These are phyloP conservation scores for Tylopilus felleus DNA, from an alignment of 768 basidiomycete species.

Conservation along the genomic window DNA sequence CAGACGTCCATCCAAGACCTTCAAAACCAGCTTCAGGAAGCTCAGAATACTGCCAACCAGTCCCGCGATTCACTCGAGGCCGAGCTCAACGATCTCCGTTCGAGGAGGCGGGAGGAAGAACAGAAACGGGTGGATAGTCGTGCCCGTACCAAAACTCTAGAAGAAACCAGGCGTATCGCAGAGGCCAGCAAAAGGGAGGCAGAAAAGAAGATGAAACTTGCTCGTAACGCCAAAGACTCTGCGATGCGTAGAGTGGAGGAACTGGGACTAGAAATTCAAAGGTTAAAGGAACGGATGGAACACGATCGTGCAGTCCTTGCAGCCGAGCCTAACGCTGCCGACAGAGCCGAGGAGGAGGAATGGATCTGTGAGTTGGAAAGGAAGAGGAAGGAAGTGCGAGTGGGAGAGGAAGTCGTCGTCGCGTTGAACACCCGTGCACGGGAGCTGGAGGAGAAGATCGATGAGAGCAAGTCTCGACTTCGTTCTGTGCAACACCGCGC, in stretches of 20 bases:
- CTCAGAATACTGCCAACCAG: constrained; percentile 51
- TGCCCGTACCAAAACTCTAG: constrained; percentile 76
- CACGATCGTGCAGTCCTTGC: constrained; percentile 54
- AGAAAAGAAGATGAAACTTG: constrained; percentile 81
- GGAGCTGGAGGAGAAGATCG: constrained; percentile 70
- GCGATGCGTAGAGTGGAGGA: constrained; percentile 54
- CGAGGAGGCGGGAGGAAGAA: constrained; percentile 82
- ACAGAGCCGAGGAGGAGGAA: constrained; percentile 45
- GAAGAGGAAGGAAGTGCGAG: constrained; percentile 53
- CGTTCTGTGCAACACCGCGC: constrained; percentile 55
- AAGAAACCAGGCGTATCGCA: constrained; percentile 81
- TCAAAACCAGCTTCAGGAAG: constrained; percentile 64
- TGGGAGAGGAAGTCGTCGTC: constrained; percentile 63
- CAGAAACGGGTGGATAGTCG: constrained; percentile 72
- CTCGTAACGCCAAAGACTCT: constrained; percentile 60
- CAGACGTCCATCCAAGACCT: constrained; percentile 65
- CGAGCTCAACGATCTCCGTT: constrained; percentile 71
- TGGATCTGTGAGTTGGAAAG: constrained; percentile 44
- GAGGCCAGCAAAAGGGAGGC: constrained; percentile 80
- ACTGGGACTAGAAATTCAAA: constrained; percentile 59
- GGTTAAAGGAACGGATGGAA: constrained; percentile 49
- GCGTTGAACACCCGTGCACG: constrained; percentile 62
- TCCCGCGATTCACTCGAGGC: constrained; percentile 64
- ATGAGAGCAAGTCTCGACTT: constrained; percentile 59
- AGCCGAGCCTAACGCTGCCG: constrained; percentile 42